A percentile compares a stretch with the other conserved stretches of the same genome.
phyloP scores from a whole-genome alignment of 495 filamentous ascomycete genomes.

The Trichoderma erinaceum region DNA sequence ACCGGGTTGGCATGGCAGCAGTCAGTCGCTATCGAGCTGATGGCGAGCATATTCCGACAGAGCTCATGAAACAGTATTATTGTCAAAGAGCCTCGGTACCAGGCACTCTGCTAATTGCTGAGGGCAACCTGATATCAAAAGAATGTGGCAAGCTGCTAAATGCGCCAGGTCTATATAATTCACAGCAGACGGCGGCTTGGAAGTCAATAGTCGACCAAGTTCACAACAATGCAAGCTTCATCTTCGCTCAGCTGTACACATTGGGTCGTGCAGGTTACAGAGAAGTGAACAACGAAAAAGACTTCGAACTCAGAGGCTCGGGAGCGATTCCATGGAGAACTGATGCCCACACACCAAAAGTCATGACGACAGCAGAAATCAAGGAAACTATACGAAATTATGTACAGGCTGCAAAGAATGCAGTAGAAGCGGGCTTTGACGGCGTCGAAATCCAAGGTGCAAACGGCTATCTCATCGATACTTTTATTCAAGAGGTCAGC shows the following conservation, averaged over 20 bases:
- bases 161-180: background rate
- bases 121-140: background rate
- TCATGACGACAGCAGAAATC: background rate
- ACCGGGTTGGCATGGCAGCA: no score
- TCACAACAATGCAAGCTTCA: background rate
- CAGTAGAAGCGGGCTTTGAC: background rate
- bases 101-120: background rate
- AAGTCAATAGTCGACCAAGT: background rate
- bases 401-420: background rate
- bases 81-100: background rate
- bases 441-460: background rate
- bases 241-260: background rate
- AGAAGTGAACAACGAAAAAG: background rate
- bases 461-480: background rate
- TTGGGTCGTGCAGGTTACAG: background rate
- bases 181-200: background rate
- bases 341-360: background rate
- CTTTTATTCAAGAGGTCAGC: background rate
- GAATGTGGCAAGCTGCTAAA: background rate
- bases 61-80: background rate
- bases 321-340: background rate
- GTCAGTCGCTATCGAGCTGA: background rate
- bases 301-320: background rate
- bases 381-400: background rate
- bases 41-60: background rate